These are phyloP conservation scores for Lithocarpus polystachyus DNA, from an alignment of 306 rosid genomes.

Conservation along the genomic window DNA sequence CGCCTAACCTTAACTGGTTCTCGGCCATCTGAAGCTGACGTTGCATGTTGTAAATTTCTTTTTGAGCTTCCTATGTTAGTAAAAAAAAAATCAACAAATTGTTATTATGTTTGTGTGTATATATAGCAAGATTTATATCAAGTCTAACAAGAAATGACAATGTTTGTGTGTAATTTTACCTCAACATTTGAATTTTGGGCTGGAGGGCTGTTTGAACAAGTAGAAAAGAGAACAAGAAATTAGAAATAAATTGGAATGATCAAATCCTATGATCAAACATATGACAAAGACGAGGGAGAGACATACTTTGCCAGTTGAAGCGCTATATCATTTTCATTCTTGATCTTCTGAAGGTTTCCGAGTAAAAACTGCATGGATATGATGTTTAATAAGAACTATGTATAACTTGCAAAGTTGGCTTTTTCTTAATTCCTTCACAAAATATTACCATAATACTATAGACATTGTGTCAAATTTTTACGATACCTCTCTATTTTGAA, in stretches of 20 bases:
- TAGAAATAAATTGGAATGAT: not conserved
- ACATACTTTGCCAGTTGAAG: slow-evolving; percentile 40
- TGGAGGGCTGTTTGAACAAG: not conserved
- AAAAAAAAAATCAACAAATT: not conserved
- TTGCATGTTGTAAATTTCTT: slow-evolving; percentile 51
- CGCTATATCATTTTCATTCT: slow-evolving; percentile 44
- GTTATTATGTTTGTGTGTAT: too few relatives aligned
- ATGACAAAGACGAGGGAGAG: not conserved
- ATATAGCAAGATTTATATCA: not conserved
- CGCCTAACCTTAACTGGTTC: slow-evolving; percentile 62
- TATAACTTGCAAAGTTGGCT: not conserved
- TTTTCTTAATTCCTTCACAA: too few relatives aligned
- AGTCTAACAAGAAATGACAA: not conserved
- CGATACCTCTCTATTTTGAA: slow-evolving; percentile 75
- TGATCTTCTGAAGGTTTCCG: slow-evolving; percentile 34
- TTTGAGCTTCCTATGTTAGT: slow-evolving; percentile 59
- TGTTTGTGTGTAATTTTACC: not conserved
- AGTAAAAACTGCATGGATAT: slow-evolving; percentile 39
- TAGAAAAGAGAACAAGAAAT: not conserved
- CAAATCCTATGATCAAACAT: not conserved
- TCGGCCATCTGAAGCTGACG: slow-evolving; percentile 78
- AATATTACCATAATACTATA: too few relatives aligned
- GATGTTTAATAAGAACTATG: not conserved
- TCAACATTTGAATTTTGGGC: not conserved
- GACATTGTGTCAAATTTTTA: not conserved